Evolutionary conservation across 352 stramenopile species (phyloP).

Genomic region (Phytopythium chamaehyphon): DNA sequence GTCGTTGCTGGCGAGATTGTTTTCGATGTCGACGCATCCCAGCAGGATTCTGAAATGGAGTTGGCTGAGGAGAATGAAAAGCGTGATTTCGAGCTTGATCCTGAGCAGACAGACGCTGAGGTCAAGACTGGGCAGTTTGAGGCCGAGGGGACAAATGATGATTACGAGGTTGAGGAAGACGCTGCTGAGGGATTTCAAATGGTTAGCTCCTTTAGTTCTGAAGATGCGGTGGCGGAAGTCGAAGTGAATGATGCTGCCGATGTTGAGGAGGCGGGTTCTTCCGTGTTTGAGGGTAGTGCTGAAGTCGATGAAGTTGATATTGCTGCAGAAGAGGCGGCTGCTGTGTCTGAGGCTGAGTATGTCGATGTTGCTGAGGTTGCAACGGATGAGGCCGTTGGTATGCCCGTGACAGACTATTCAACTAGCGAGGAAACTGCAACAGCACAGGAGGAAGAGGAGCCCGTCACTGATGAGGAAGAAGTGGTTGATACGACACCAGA

Average conservation of each 20-base stretch:
- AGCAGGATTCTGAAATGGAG: too few relatives aligned
- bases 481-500: too few relatives aligned
- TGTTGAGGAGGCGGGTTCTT: background rate
- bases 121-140: too few relatives aligned
- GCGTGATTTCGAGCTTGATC: too few relatives aligned
- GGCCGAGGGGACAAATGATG: too few relatives aligned
- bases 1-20: too few relatives aligned
- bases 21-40: too few relatives aligned
- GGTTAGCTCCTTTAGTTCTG: too few relatives aligned
- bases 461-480: background rate
- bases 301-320: slow-evolving; percentile 2
- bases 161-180: background rate
- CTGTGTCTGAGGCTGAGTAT: background rate
- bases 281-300: slow-evolving; percentile 2
- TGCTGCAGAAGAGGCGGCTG: slow-evolving; percentile 1
- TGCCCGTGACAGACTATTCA: background rate
- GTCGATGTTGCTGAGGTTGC: background rate
- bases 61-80: too few relatives aligned
- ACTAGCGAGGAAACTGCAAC: background rate
- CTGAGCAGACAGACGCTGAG: too few relatives aligned
- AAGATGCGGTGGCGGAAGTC: too few relatives aligned
- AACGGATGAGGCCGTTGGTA: background rate
- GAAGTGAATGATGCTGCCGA: slow-evolving; percentile 16
- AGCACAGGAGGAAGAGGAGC: background rate
- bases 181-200: background rate